Conservation (phyloP, 805 yeast species). For the Zygosaccharomyces kombuchaensis region DNA sequence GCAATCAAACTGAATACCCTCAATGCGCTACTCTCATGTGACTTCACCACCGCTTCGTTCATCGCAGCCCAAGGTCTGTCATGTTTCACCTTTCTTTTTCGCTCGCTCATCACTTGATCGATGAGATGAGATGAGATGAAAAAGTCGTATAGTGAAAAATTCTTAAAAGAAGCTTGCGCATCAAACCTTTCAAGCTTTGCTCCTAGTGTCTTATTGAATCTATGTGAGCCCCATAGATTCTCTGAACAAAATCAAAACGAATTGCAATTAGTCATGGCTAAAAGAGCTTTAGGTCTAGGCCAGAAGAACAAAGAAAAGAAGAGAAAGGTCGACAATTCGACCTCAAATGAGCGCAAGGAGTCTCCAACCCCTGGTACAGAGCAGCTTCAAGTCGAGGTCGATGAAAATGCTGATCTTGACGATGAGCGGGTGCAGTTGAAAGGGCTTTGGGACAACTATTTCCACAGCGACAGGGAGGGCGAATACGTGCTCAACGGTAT, state of each 20-base stretch:
- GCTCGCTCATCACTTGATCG: conserved; percentile 3
- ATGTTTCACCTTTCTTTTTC: not conserved
- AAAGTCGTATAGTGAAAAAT: conserved; percentile 5
- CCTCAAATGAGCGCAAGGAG: conserved; percentile 14
- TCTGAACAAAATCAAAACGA: conserved; percentile 2
- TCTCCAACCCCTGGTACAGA: conserved; percentile 27
- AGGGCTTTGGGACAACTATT: conserved; percentile 68
- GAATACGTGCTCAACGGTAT: conserved; percentile 73
- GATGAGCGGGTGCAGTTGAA: conserved; percentile 74
- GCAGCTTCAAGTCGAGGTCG: conserved; percentile 62
- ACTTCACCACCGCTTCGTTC: too few species aligned
- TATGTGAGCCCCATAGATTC: not conserved
- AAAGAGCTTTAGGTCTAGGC: conserved; percentile 64
- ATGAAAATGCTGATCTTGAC: conserved; percentile 64
- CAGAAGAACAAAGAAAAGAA: conserved; percentile 45
- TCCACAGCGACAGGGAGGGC: conserved; percentile 51
- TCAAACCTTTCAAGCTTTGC: not conserved
- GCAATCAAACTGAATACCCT: too few species aligned
- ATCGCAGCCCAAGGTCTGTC: not conserved
- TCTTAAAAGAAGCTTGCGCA: not conserved
- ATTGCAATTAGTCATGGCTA: conserved; percentile 42
- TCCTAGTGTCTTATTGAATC: not conserved
- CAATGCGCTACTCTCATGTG: too few species aligned
- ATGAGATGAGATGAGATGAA: conserved; percentile 6
- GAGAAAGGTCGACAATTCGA: conserved; percentile 19